Base-by-base conservation (phyloP, 148 eudicot species). In the Vaccinium vitisidaea region DNA sequence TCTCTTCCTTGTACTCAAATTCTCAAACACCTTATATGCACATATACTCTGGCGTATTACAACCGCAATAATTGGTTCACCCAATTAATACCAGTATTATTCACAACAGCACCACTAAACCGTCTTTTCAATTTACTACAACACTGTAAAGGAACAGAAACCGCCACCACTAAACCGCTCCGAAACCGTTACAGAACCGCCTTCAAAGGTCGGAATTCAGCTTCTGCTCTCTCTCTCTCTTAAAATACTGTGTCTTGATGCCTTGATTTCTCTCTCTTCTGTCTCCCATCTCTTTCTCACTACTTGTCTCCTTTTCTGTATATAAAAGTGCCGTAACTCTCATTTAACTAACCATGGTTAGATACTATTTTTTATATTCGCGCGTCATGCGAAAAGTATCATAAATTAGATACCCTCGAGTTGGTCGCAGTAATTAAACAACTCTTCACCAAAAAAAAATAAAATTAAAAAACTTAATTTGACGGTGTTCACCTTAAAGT, bases 341-440 rank as follows among this genome's bases (percentile, higher is more conserved):
- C 71, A 85, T 81, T 58, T 79, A 89, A 83, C 83, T 85, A 81
- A 87, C 86, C 87, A 82, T 86, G 85, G 92, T 89, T 89, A 86
- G 23, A 18, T 50, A 30, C 15, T 50, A 11, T 8, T 9, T 9
- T n/a, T 8, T n/a, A 61, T 61, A 2, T 32, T 32, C 36, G 36
- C 36, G 5, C 46, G 0, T 43, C 46, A 43, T 43, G 46, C 46
- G 6, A 43, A 43, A 43, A 43, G 46, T 43, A 4, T 43, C 46
- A 0, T 43, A 0, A 43, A 4, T 4, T 4, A 43, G 46, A 43
- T 43, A 43, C 46, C 6, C 46, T 43, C 46, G 6, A 43, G 46
- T 5, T 32, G n/a, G 2, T 43, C 0, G 46, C 46, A 43, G 46
- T 43, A 32, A 32, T 32, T 32, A 32, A 32, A 1, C 36, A 32